A percentile compares a stretch with the other conserved stretches of the same genome.
These are phyloP conservation scores for Verticillium longisporum DNA, from an alignment of 2,329 filamentous ascomycete species.

Conservation along the genomic window DNA sequence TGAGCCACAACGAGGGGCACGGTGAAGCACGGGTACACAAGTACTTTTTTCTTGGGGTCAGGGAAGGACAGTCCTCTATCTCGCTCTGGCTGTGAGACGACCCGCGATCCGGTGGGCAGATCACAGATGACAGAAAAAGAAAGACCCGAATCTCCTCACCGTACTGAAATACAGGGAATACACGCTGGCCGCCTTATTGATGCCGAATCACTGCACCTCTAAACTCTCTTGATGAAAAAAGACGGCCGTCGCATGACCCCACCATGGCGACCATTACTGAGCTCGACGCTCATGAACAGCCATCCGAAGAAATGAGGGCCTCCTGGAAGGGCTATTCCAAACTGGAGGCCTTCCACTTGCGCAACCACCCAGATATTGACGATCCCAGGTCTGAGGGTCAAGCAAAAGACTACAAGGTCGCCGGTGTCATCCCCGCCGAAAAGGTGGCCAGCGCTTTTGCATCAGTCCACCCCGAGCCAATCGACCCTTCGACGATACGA, in stretches of 20 bases:
- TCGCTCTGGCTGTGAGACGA: background rate
- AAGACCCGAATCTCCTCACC: background rate
- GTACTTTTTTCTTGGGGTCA: background rate
- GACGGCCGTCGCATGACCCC: background rate
- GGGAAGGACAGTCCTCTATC: too few relatives aligned
- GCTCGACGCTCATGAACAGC: slow-evolving; percentile 71
- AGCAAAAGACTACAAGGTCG: slow-evolving; percentile 35
- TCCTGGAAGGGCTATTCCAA: slow-evolving; percentile 72
- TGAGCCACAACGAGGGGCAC: slow-evolving; percentile 1
- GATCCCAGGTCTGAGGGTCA: slow-evolving; percentile 27
- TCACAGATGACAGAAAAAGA: background rate
- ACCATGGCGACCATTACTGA: slow-evolving; percentile 37
- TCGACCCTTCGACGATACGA: slow-evolving; percentile 19
- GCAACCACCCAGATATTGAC: slow-evolving; percentile 49
- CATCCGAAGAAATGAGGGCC: slow-evolving; percentile 61
- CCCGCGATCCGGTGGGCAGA: background rate
- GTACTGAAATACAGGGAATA: too few relatives aligned
- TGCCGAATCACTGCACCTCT: too few relatives aligned
- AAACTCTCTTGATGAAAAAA: background rate
- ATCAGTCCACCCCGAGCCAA: slow-evolving; percentile 26
- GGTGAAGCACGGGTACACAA: too few relatives aligned
- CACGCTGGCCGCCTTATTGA: too few relatives aligned
- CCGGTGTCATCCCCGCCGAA: slow-evolving; percentile 33
- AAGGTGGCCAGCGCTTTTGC: slow-evolving; percentile 36
- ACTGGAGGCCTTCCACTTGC: slow-evolving; percentile 44